Percentiles rank a stretch among this genome's conserved stretches.
These are phyloP conservation scores for Suillus sp. DNA, from an alignment of 768 basidiomycete species.

Conservation along the genomic window DNA sequence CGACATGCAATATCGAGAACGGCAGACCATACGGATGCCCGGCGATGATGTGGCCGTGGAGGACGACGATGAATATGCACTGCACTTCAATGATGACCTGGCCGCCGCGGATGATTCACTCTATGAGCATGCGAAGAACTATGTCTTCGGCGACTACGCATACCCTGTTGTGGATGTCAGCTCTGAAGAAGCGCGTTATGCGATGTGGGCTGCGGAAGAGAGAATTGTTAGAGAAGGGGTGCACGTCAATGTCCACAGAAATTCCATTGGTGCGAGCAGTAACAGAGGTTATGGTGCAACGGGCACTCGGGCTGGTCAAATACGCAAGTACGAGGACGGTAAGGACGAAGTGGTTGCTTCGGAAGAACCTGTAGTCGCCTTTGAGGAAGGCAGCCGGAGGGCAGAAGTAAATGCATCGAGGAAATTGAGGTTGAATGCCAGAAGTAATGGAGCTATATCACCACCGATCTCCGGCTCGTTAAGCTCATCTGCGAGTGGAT, in stretches of 20 bases:
- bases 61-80: conserved; percentile 38
- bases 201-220: conserved; percentile 34
- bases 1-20: conserved; percentile 43
- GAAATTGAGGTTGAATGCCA: conserved; percentile 40
- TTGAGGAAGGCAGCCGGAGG: conserved; percentile 8
- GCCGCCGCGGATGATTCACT: conserved; percentile 69
- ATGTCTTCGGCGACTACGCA: conserved; percentile 88
- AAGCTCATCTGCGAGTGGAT: conserved; percentile 11
- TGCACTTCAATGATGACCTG: conserved; percentile 30
- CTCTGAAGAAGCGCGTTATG: conserved; percentile 43
- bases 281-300: conserved; percentile 31
- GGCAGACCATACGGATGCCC: conserved; percentile 16
- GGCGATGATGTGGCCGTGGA: conserved; percentile 35
- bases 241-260: conserved; percentile 11
- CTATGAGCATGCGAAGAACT: conserved; percentile 73
- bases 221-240: conserved; percentile 31
- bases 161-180: conserved; percentile 91
- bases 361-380: conserved; percentile 14
- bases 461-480: conserved; percentile 4
- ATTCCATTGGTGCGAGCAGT: conserved; percentile 12
- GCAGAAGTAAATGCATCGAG: conserved; percentile 40
- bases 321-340: conserved; percentile 13
- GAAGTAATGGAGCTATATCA: not conserved
- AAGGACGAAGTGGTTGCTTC: conserved; percentile 12
- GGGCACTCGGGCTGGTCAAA: conserved; percentile 15